phyloP scores from a whole-genome alignment of 2,329 filamentous ascomycete species.

The Neophaeococcomyces mojaviensis region DNA sequence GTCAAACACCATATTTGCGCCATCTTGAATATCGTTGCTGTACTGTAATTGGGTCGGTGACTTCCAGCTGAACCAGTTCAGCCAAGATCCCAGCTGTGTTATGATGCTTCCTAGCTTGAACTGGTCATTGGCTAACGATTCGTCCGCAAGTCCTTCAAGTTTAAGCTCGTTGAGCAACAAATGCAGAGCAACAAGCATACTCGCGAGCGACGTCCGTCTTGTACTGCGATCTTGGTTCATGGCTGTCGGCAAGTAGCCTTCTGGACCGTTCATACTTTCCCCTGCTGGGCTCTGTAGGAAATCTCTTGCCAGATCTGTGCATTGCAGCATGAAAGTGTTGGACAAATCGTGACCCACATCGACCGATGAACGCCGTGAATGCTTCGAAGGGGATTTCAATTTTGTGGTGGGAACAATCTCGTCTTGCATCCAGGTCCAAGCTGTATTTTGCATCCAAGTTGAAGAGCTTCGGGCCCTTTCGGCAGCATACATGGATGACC shows the following conservation, averaged over 20 bases:
- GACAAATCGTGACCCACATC: neutral
- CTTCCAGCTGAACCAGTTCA: constrained; percentile 63
- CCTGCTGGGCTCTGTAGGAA: constrained; percentile 58
- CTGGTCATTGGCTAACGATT: constrained; percentile 34
- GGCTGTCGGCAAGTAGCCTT: constrained; percentile 61
- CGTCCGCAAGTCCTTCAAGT: constrained; percentile 56
- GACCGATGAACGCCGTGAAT: neutral
- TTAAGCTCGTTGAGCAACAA: constrained; percentile 85
- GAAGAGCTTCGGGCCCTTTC: constrained; percentile 37
- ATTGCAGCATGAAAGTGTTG: constrained; percentile 35
- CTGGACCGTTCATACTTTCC: constrained; percentile 43
- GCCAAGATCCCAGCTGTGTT: constrained; percentile 73
- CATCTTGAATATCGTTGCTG: constrained; percentile 51
- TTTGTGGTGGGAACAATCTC: neutral
- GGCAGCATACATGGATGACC: constrained; percentile 42
- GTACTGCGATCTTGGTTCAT: constrained; percentile 46
- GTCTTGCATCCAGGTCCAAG: constrained; percentile 61
- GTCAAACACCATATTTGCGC: constrained; percentile 51
- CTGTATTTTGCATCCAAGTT: constrained; percentile 48
- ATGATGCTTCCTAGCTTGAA: constrained; percentile 63
- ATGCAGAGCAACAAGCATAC: constrained; percentile 69
- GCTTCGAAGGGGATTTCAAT: neutral
- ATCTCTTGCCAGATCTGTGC: constrained; percentile 53
- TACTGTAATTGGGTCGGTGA: constrained; percentile 48
- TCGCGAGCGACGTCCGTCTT: constrained; percentile 57